These are phyloP conservation scores for Calonectria montana DNA, from an alignment of 2,329 filamentous ascomycete genomes.

Conservation along the genomic window DNA sequence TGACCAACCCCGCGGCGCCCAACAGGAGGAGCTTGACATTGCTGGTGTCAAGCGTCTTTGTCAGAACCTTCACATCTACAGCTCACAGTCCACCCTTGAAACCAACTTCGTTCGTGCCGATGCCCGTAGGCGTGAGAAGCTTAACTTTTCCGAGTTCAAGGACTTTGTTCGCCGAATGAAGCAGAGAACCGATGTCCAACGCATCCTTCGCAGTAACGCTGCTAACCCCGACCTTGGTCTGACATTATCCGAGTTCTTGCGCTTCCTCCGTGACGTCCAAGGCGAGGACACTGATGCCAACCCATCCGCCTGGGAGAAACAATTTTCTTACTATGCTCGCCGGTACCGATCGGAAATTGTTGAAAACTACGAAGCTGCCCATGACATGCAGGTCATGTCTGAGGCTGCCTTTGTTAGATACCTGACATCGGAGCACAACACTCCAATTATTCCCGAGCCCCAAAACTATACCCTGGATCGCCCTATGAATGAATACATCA, in stretches of 20 bases:
- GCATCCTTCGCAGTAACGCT: slow-evolving; percentile 75
- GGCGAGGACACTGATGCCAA: slow-evolving; percentile 79
- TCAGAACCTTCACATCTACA: slow-evolving; percentile 91
- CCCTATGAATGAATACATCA: slow-evolving; percentile 96
- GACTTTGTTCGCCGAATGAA: slow-evolving; percentile 87
- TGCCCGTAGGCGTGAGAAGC: slow-evolving; percentile 68
- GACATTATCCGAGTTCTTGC: slow-evolving; percentile 77
- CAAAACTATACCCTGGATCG: slow-evolving; percentile 76
- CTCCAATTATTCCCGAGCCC: slow-evolving; percentile 71
- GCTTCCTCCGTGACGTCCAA: slow-evolving; percentile 80
- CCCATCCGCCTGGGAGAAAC: slow-evolving; percentile 72
- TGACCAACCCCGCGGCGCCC: slow-evolving; percentile 60
- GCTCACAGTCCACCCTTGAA: slow-evolving; percentile 78
- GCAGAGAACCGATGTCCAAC: slow-evolving; percentile 82
- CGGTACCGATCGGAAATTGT: slow-evolving; percentile 63
- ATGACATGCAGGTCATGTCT: slow-evolving; percentile 71
- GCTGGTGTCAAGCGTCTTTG: slow-evolving; percentile 85
- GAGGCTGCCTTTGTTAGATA: slow-evolving; percentile 83
- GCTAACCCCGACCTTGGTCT: slow-evolving; percentile 72
- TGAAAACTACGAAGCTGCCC: slow-evolving; percentile 55
- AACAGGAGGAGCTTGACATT: slow-evolving; percentile 80
- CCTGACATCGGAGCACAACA: slow-evolving; percentile 79
- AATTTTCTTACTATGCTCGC: slow-evolving; percentile 78
- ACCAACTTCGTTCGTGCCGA: slow-evolving; percentile 81
- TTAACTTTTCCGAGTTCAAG: slow-evolving; percentile 86